Percentiles rank a stretch among this genome's conserved stretches.
Evolutionary conservation across 2,329 filamentous ascomycete genomes (phyloP).

Genomic region (Pyrenophora graminea): DNA sequence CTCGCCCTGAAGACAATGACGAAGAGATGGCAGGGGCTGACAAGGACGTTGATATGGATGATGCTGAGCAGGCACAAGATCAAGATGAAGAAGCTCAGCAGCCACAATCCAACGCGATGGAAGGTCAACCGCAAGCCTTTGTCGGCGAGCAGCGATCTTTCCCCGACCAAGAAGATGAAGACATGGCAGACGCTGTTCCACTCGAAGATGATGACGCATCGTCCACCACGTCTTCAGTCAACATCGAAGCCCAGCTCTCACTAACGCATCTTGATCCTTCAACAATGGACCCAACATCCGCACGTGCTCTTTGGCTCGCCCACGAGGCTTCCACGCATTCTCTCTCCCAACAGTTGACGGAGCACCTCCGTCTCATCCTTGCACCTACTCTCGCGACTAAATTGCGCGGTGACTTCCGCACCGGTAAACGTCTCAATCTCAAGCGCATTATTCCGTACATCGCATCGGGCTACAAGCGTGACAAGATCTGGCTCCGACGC

Average conservation of each 20-base stretch:
- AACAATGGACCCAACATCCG: constrained; percentile 56
- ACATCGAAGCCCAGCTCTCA: constrained; percentile 65
- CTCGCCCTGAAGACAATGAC: constrained; percentile 42
- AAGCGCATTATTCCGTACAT: constrained; percentile 99
- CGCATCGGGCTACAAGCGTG: constrained; percentile 94
- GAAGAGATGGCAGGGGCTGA: constrained; percentile 29
- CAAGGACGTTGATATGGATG: constrained; percentile 50
- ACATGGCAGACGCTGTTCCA: constrained; percentile 43
- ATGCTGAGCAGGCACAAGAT: constrained; percentile 38
- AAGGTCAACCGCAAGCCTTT: constrained; percentile 49
- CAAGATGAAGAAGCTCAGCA: constrained; percentile 33
- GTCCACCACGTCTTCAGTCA: constrained; percentile 41
- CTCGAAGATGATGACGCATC: constrained; percentile 44
- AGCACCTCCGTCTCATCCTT: constrained; percentile 93
- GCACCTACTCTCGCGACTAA: constrained; percentile 94
- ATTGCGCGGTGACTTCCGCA: constrained; percentile 93
- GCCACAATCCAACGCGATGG: constrained; percentile 32
- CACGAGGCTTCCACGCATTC: constrained; percentile 85
- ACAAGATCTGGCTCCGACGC: constrained; percentile 99
- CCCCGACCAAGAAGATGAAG: constrained; percentile 39
- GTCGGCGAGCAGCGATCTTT: constrained; percentile 50
- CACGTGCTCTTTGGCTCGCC: constrained; percentile 78
- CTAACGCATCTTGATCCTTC: constrained; percentile 67
- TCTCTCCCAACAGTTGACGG: constrained; percentile 85
- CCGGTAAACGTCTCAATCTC: constrained; percentile 97